These are phyloP conservation scores for Zymoseptoria passerinii DNA, from an alignment of 2,329 filamentous ascomycete species.

Conservation along the genomic window DNA sequence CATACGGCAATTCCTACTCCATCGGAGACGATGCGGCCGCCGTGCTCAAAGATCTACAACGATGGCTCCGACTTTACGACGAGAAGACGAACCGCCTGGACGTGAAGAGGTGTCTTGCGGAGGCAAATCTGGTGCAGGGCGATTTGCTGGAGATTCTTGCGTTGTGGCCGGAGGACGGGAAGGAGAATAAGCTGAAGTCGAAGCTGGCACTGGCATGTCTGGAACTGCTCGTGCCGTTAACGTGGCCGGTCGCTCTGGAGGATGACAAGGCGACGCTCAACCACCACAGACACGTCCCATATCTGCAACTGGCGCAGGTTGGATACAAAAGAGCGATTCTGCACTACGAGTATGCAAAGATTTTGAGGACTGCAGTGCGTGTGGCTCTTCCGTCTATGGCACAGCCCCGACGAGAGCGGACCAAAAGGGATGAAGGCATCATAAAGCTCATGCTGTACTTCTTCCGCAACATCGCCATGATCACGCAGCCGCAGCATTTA, in stretches of 20 bases:
- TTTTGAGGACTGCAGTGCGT: constrained; percentile 73
- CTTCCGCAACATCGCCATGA: constrained; percentile 79
- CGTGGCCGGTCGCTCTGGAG: constrained; percentile 82
- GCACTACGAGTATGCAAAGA: constrained; percentile 67
- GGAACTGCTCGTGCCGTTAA: constrained; percentile 84
- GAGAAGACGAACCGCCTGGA: constrained; percentile 90
- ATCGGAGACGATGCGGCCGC: constrained; percentile 90
- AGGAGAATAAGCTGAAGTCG: constrained; percentile 65
- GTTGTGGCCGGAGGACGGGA: constrained; percentile 65
- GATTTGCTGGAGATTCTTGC: constrained; percentile 86
- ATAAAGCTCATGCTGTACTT: constrained; percentile 87
- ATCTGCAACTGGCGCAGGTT: constrained; percentile 78
- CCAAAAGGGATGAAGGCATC: constrained; percentile 75
- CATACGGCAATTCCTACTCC: constrained; percentile 51
- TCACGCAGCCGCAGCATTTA: constrained; percentile 63
- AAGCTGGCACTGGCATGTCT: constrained; percentile 77
- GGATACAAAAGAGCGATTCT: constrained; percentile 84
- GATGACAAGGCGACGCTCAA: constrained; percentile 79
- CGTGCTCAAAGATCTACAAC: constrained; percentile 84
- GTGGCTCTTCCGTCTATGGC: constrained; percentile 82
- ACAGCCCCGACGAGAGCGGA: constrained; percentile 64
- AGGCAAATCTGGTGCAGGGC: constrained; percentile 83
- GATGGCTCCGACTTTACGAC: constrained; percentile 72
- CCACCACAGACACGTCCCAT: constrained; percentile 83
- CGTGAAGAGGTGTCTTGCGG: constrained; percentile 83